Evolutionary conservation across 768 basidiomycete genomes (phyloP).

Genomic region (Clitopilus hobsonii): DNA sequence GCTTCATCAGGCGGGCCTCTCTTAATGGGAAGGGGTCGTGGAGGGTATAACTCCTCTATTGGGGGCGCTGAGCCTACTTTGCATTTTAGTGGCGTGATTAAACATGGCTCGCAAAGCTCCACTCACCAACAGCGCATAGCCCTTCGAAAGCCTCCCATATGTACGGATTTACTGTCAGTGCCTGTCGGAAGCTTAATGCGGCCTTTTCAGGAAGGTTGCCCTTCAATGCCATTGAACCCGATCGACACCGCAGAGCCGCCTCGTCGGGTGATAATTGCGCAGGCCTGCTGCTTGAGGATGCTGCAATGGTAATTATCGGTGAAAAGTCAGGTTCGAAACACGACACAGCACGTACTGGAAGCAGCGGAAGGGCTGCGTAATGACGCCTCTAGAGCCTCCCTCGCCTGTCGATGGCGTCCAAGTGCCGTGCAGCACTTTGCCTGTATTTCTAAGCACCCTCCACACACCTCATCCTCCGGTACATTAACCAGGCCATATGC

Average conservation of each 20-base stretch:
- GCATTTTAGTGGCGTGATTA: not conserved
- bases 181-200: constrained; percentile 62
- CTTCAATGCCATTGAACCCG: constrained; percentile 72
- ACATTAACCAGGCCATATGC: constrained; percentile 67
- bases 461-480: constrained; percentile 56
- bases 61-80: constrained; percentile 60
- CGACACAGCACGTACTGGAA: constrained; percentile 20
- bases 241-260: constrained; percentile 69
- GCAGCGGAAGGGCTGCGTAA: constrained; percentile 47
- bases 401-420: constrained; percentile 73
- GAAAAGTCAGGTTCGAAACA: not conserved
- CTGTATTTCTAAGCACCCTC: constrained; percentile 76
- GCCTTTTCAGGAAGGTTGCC: constrained; percentile 78
- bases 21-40: constrained; percentile 52
- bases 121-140: constrained; percentile 71
- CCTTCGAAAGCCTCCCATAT: constrained; percentile 94
- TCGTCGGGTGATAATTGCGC: constrained; percentile 65
- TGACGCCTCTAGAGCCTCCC: constrained; percentile 64
- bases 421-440: constrained; percentile 69
- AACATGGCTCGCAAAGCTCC: not conserved
- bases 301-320: constrained; percentile 26
- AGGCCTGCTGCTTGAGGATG: constrained; percentile 44
- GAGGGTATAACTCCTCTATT: constrained; percentile 70
- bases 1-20: constrained; percentile 49
- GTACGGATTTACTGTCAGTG: constrained; percentile 69